A percentile compares a stretch with the other conserved stretches of the same genome.
These are phyloP conservation scores for Botrytis cinerea DNA, from an alignment of 2,329 filamentous ascomycete species.

Conservation along the genomic window DNA sequence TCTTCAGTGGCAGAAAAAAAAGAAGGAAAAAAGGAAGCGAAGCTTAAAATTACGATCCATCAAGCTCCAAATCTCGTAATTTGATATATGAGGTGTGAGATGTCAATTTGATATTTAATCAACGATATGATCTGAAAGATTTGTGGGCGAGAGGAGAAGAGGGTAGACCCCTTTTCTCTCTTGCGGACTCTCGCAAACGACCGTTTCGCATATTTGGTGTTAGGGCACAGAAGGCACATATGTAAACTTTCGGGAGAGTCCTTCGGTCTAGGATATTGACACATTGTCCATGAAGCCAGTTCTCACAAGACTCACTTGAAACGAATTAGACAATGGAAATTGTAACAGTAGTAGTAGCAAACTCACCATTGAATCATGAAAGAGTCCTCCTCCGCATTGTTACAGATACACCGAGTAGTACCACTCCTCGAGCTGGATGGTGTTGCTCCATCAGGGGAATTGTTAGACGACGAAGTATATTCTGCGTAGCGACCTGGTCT, in stretches of 20 bases:
- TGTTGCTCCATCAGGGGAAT: constrained; percentile 51
- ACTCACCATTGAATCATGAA: constrained; percentile 67
- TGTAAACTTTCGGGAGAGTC: constrained; percentile 60
- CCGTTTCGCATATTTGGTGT: constrained; percentile 56
- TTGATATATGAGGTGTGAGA: constrained; percentile 3
- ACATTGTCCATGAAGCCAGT: constrained; percentile 65
- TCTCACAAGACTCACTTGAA: constrained; percentile 58
- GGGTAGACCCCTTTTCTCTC: constrained; percentile 30
- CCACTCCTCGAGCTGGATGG: constrained; percentile 44
- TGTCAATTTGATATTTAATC: constrained; percentile 18
- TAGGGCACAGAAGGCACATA: constrained; percentile 64
- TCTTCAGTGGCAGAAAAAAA: background rate
- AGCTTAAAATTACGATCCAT: background rate
- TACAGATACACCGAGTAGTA: constrained; percentile 58
- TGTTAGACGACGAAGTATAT: constrained; percentile 48
- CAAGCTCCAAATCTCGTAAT: background rate
- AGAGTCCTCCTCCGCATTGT: constrained; percentile 47
- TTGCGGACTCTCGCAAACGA: constrained; percentile 47
- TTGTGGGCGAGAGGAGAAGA: constrained; percentile 49
- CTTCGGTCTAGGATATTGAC: constrained; percentile 57
- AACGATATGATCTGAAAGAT: constrained; percentile 49
- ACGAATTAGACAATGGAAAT: constrained; percentile 29
- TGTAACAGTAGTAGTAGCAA: background rate
- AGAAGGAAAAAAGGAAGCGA: background rate
- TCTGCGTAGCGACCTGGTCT: constrained; percentile 32